Conservation (phyloP, 73 alveolate species). For the Blepharisma stoltei region DNA sequence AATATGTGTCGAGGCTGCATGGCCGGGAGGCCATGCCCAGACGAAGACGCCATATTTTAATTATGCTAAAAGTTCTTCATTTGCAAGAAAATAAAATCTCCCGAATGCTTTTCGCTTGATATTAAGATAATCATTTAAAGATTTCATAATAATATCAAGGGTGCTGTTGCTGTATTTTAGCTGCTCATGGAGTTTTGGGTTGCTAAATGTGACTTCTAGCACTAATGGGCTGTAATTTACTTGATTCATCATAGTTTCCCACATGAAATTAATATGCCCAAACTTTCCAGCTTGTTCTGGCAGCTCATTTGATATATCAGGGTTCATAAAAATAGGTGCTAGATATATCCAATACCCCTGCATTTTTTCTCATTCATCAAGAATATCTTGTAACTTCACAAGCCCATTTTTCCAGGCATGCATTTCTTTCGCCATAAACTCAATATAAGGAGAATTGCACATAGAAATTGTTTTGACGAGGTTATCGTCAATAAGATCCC, state of each 20-base stretch:
- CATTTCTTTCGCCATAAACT: slow-evolving; percentile 74
- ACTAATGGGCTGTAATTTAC: slow-evolving; percentile 74
- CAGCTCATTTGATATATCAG: slow-evolving; percentile 80
- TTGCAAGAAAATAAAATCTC: slow-evolving; percentile 97
- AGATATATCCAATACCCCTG: slow-evolving; percentile 81
- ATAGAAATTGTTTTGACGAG: slow-evolving; percentile 75
- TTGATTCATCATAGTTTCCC: slow-evolving; percentile 67
- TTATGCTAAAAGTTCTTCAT: slow-evolving; percentile 80
- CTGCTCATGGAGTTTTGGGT: slow-evolving; percentile 62
- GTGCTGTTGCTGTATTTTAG: slow-evolving; percentile 65
- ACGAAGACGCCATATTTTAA: too few relatives aligned
- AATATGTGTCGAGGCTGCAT: too few relatives aligned
- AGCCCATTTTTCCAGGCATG: slow-evolving; percentile 70
- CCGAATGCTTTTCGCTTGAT: slow-evolving; percentile 88
- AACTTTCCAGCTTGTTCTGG: slow-evolving; percentile 76
- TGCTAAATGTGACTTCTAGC: slow-evolving; percentile 61
- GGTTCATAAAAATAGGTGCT: slow-evolving; percentile 82
- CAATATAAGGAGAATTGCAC: slow-evolving; percentile 74
- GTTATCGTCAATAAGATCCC: slow-evolving; percentile 81
- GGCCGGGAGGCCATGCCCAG: too few relatives aligned
- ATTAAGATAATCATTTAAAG: slow-evolving; percentile 77
- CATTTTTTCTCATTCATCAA: slow-evolving; percentile 89
- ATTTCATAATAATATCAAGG: slow-evolving; percentile 75
- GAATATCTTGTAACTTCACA: slow-evolving; percentile 75
- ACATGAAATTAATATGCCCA: slow-evolving; percentile 67